Base-by-base conservation (phyloP, 306 rosid species). In the Sesbania bispinosa region DNA sequence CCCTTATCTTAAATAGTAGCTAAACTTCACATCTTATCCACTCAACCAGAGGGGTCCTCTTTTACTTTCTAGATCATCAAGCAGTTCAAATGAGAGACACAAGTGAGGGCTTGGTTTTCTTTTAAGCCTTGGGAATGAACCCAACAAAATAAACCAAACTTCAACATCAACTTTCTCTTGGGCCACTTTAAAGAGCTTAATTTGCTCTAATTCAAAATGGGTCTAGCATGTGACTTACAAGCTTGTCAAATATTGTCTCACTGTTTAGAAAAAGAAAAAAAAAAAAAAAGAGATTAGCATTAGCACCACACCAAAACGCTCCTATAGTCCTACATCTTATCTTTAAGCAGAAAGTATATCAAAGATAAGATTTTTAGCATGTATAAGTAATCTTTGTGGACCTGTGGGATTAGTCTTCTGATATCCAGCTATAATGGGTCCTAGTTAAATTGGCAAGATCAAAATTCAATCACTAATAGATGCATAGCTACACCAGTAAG, bases 321-420 rank as follows among this genome's bases (percentile, higher is more conserved):
- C n/a, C 26, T 15, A 57, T 10, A 73, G 81, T 65, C 7, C 9
- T 29, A 57, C n/a, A 74, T 84, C 88, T 83, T 90, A 86, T 88
- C 95, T 74, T 51, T 63, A 47, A 73, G 68, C 65, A 18, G 13
- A 71, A 67, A 79, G 8, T 6, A 75, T 41, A 71, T 61, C 74
- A 62, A 80, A 70, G 88, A 88, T 87, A 87, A 92, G 93, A 88
- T 85, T 77, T 67, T 75, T 73, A 42, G 74, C 55, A 60, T 7
- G 43, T 35, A 16, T 55, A 74, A 63, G 38, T 60, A 55, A 67
- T 77, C 73, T 76, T 13, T 77, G 86, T 83, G 86, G 84, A 72
- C 78, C 84, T 57, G 7, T 76, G 66, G 60, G 71, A 54, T 59
- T 52, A 74, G 18, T 66, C 57, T 69, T 4, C 30, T 20, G 48